phyloP scores from a whole-genome alignment of 148 eudicot genomes.

The Rhododendron kiyosumense region DNA sequence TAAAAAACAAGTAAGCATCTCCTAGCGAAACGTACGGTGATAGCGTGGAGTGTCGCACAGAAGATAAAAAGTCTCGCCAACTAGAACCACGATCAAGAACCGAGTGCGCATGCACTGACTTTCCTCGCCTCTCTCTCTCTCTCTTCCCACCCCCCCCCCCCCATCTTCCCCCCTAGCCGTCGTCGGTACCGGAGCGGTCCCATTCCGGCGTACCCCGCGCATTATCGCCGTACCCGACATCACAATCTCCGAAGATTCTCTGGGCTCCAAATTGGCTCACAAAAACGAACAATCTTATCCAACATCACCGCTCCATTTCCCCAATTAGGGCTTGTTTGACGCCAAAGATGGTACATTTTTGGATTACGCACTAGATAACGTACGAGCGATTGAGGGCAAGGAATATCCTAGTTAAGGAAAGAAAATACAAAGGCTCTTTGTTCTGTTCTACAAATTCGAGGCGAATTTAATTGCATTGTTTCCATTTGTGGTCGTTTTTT shows the following conservation, averaged over 20 bases:
- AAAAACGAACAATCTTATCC: neutral
- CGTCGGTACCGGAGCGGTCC: neutral
- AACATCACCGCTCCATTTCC: neutral
- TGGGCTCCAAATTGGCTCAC: neutral
- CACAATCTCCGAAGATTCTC: neutral
- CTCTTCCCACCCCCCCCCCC: neutral
- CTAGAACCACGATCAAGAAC: neutral
- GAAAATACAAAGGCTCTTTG: neutral
- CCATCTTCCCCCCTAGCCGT: neutral
- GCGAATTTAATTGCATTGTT: neutral
- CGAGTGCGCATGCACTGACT: conserved; percentile 1
- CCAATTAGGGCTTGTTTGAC: neutral
- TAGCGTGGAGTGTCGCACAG: neutral
- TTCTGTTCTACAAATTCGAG: neutral
- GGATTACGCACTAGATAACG: conserved; percentile 1
- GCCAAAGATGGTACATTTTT: conserved; percentile 1
- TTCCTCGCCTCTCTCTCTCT: conserved; percentile 5
- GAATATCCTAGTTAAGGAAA: neutral
- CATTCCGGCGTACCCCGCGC: neutral
- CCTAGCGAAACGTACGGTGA: neutral
- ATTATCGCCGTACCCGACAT: neutral
- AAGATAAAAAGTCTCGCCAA: neutral
- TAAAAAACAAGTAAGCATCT: no score
- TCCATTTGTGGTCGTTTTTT: neutral
- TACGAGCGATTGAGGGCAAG: neutral